Percentiles rank a stretch among this genome's conserved stretches.
Conservation (phyloP, 306 rosid genomes). For the Calophaca sinica region DNA sequence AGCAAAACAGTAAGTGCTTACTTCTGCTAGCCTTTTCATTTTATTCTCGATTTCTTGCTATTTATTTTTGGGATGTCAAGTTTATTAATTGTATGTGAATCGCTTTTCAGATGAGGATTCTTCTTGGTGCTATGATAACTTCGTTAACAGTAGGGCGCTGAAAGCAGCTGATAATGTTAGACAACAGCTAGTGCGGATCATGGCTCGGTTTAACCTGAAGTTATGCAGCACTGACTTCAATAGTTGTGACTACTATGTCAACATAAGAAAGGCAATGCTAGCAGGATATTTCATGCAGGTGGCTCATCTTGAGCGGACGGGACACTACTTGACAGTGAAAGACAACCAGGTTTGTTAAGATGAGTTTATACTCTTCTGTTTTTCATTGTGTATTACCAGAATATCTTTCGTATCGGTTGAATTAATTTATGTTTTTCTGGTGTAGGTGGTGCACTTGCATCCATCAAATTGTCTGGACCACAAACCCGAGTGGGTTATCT, state of each 20-base stretch:
- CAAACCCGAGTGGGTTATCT: constrained; percentile 98
- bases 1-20: constrained; percentile 80
- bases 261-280: constrained; percentile 91
- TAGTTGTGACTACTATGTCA: constrained; percentile 89
- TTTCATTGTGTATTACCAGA: background rate
- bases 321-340: constrained; percentile 93
- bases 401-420: background rate
- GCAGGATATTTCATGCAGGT: constrained; percentile 99
- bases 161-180: constrained; percentile 93
- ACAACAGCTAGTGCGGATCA: constrained; percentile 88
- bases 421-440: background rate
- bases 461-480: constrained; percentile 97
- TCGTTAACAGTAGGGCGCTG: constrained; percentile 79
- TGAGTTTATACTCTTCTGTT: background rate
- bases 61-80: constrained; percentile 7
- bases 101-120: constrained; percentile 78
- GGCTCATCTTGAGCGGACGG: constrained; percentile 92
- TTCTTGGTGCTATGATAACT: constrained; percentile 94
- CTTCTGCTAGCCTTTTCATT: background rate
- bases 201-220: constrained; percentile 87
- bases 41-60: background rate
- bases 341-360: constrained; percentile 78
- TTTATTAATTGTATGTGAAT: constrained; percentile 36
- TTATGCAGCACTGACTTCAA: constrained; percentile 91
- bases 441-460: constrained; percentile 92